phyloP scores from a whole-genome alignment of 805 yeast species.

The Myxozyma mucilagina region DNA sequence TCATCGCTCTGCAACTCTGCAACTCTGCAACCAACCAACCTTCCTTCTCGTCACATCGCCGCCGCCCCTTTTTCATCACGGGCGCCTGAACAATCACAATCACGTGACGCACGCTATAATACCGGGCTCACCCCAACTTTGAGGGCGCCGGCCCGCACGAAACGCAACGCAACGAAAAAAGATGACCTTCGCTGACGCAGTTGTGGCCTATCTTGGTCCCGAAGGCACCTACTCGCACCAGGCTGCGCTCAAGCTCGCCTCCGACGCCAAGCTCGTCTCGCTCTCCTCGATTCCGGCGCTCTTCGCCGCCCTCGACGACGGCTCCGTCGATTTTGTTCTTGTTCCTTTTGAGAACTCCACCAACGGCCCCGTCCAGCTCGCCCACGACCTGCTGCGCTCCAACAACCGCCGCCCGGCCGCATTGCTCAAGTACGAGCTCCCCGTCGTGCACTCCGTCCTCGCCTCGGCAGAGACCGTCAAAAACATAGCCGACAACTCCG shows the following conservation, averaged over 20 bases:
- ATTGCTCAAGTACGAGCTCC: slow-evolving; percentile 77
- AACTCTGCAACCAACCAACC: too few species aligned
- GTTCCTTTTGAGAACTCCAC: slow-evolving; percentile 94
- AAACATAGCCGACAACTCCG: slow-evolving; percentile 7
- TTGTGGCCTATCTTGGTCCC: too few species aligned
- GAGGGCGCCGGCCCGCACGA: slow-evolving; percentile 9
- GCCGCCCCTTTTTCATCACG: too few species aligned
- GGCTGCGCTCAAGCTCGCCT: too few species aligned
- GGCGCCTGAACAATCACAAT: too few species aligned
- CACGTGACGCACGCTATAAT: too few species aligned
- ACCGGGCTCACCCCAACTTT: slow-evolving; percentile 26
- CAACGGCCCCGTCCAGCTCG: slow-evolving; percentile 87
- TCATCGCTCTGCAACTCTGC: too few species aligned
- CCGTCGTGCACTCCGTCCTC: slow-evolving; percentile 76
- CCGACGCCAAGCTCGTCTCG: too few species aligned
- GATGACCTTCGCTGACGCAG: too few species aligned
- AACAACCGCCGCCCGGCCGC: slow-evolving; percentile 52
- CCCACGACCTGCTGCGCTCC: slow-evolving; percentile 78
- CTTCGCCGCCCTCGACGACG: slow-evolving; percentile 52
- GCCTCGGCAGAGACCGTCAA: slow-evolving; percentile 36
- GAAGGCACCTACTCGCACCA: too few species aligned
- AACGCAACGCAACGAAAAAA: too few species aligned
- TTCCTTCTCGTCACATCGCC: too few species aligned
- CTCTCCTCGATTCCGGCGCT: slow-evolving; percentile 47
- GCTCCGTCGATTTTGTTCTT: slow-evolving; percentile 64